Evolutionary conservation across 257 asterid species (phyloP), one percentile per base, ranked within the genome.

Genomic region (Lithospermum erythrorhizon): DNA sequence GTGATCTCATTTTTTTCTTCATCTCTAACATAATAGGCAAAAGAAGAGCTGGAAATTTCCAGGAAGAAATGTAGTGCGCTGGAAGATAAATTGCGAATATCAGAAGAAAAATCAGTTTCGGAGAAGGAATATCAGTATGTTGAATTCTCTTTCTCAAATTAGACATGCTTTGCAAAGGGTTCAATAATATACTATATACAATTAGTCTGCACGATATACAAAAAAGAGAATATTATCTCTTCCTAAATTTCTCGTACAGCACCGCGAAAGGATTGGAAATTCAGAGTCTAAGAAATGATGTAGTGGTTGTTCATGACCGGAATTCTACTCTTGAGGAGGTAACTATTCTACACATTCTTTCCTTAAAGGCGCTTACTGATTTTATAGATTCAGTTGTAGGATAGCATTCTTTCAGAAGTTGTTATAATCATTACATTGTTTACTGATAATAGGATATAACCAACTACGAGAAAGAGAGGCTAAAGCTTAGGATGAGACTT

Each of bases 401-500:
- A 37, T 77, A 6, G 19, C 9, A 56, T 59, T 17, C 41, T 45
- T 27, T 27, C 6, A 3, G 32, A 27, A 27, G 6, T 27, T 27
- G 32, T 27, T 3, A 27, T 27, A 27, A 27, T 27, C 32, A 27
- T 27, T 27, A 27, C 32, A 27, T 27, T 3, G 11, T 45, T 22
- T 21, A 14, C 20, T 41, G 49, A 62, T 13, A 62, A 66, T 81
- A 89, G 89, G 87, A 77, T 62, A 75, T 63, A 65, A 64, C 71
- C 27, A 68, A 63, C 15, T 55, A 61, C 55, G 59, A 47, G 29
- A 72, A 70, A 74, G 95, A 72, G 69, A 82, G 65, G 62, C 76
- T 78, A 14, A 86, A 84, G 66, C 74, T 81, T 27, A 79, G 87
- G 69, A 83, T 82, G 94, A 79, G 82, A 64, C 91, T 82, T 48